phyloP scores from a whole-genome alignment of 1,284 basidiomycete species.

The Ustilago cynodontis region DNA sequence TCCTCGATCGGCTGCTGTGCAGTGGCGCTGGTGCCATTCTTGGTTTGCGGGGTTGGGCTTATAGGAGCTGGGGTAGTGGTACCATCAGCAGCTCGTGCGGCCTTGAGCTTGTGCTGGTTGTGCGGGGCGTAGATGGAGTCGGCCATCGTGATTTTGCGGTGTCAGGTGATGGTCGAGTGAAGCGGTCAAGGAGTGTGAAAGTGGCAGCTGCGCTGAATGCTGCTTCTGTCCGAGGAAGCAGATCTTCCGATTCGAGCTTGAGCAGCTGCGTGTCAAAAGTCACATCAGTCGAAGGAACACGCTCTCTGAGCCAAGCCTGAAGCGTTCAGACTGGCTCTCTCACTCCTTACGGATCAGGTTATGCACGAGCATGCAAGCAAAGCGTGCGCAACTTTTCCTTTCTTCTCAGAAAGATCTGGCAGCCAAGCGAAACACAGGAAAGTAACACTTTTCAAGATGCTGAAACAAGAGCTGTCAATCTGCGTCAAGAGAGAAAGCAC shows the following conservation, averaged over 20 bases:
- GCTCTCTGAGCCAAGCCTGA: not conserved
- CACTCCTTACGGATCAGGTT: too few relatives aligned
- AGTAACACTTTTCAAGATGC: slow-evolving; percentile 20
- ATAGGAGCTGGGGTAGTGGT: not conserved
- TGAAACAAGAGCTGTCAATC: not conserved
- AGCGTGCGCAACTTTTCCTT: slow-evolving; percentile 14
- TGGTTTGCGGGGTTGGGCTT: slow-evolving; percentile 2
- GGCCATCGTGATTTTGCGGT: slow-evolving; percentile 34
- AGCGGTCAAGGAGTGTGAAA: not conserved
- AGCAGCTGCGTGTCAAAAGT: not conserved
- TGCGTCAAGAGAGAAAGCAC: too few relatives aligned
- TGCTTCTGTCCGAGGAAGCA: too few relatives aligned
- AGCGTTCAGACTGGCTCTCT: not conserved
- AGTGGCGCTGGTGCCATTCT: slow-evolving; percentile 4
- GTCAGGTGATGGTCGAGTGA: not conserved
- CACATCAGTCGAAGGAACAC: not conserved
- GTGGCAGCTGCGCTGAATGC: not conserved
- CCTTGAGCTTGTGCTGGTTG: slow-evolving; percentile 48
- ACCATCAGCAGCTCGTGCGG: slow-evolving; percentile 24
- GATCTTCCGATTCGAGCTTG: slow-evolving; percentile 7
- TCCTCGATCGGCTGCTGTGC: slow-evolving; percentile 6
- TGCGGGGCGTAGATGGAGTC: slow-evolving; percentile 61
- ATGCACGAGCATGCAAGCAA: slow-evolving; percentile 8
- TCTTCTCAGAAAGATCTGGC: slow-evolving; percentile 34
- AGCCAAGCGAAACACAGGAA: not conserved